Evolutionary conservation across 768 basidiomycete species (phyloP).

Genomic region (Fomitopsis pulvina): DNA sequence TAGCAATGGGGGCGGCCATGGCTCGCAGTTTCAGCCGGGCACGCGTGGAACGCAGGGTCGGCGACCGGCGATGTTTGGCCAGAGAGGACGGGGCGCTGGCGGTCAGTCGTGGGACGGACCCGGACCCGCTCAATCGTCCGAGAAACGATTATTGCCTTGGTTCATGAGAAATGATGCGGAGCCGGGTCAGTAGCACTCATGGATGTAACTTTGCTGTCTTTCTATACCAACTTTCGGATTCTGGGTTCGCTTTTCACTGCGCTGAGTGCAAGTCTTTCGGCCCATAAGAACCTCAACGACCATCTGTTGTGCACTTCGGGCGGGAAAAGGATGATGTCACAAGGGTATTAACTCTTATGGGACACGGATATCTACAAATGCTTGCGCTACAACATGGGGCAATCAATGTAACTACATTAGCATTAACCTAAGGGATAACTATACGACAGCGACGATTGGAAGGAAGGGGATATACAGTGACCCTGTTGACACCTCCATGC

Average conservation of each 20-base stretch:
- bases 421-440: conserved; percentile 1
- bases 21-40: conserved; percentile 13
- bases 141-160: background rate
- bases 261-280: no score
- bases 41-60: conserved; percentile 42
- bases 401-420: background rate
- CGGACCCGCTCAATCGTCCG: background rate
- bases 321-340: background rate
- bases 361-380: conserved; percentile 1
- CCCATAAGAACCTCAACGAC: no score
- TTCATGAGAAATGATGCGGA: background rate
- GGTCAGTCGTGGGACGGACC: conserved; percentile 24
- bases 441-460: background rate
- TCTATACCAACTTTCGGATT: background rate
- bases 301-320: no score
- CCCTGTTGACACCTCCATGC: background rate
- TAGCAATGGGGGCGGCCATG: background rate
- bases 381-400: background rate
- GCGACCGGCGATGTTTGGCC: conserved; percentile 57
- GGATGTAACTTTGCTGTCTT: background rate
- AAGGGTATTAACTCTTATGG: background rate
- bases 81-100: conserved; percentile 28
- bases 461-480: background rate
- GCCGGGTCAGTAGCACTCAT: conserved; percentile 6
- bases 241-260: background rate